These are phyloP conservation scores for Colletotrichum siamense DNA, from an alignment of 2,329 filamentous ascomycete genomes.

Conservation along the genomic window DNA sequence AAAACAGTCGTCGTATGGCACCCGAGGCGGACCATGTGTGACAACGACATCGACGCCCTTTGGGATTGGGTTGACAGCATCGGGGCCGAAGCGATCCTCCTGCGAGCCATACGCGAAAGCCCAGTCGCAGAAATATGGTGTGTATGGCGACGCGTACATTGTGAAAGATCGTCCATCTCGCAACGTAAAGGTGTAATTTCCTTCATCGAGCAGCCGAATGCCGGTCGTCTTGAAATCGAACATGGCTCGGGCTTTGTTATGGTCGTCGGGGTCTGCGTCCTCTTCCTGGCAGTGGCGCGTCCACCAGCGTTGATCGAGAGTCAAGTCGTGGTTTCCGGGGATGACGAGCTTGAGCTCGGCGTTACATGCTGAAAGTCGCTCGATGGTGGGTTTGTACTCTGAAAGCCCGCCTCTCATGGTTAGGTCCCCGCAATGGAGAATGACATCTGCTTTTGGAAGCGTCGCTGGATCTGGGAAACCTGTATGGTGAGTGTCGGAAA, in stretches of 20 bases:
- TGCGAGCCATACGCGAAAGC: neutral
- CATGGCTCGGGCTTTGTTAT: neutral
- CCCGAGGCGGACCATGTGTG: neutral
- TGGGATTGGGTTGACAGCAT: neutral
- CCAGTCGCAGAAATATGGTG: neutral
- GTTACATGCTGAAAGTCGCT: neutral
- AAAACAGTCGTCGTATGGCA: neutral
- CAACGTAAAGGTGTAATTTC: neutral
- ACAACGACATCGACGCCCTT: neutral
- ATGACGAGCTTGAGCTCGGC: neutral
- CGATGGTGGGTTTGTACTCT: neutral
- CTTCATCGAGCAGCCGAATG: neutral
- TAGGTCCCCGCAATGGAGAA: neutral
- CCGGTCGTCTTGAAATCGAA: neutral
- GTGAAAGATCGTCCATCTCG: neutral
- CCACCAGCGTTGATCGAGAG: neutral
- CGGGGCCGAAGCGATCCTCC: neutral
- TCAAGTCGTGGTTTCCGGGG: neutral
- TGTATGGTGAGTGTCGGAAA: neutral
- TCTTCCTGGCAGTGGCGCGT: too few relatives aligned
- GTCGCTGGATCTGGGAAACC: neutral
- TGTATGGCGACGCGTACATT: neutral
- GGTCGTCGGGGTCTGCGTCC: neutral
- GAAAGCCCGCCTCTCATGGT: neutral
- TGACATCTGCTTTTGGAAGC: neutral